Evolutionary conservation across 2,329 filamentous ascomycete genomes (phyloP), one percentile per base, ranked within the genome.

Genomic region (Alternaria infectoria): DNA sequence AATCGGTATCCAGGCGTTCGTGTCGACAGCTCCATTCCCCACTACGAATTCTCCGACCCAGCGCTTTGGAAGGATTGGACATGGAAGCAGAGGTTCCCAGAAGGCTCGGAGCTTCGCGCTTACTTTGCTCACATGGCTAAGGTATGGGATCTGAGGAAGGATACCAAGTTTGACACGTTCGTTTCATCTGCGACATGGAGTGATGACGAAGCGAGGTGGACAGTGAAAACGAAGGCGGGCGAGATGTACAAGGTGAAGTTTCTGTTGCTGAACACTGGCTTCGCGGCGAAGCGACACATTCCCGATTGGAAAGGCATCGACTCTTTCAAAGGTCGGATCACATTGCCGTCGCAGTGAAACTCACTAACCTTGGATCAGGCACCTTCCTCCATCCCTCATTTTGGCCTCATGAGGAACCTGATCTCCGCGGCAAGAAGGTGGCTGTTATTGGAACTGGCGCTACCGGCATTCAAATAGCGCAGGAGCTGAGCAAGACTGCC

Each of bases 371-470:
- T 13, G n/a, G 6, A 5, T 19, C 17, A 54, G 55, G 60, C 12
- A 65, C 50, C 1, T 67, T 89, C 8, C 79, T 87, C 65, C 87
- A 89, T 73, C 85, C 87, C 0, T 86, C 86, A 1, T 84, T 84
- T 72, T 89, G 87, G 87, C 87, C 87, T 3, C 80, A 86, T 10
- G 78, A 85, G 8, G 80, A 84, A 1, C 79, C 88, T 26, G 80
- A 86, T 47, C 81, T 88, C 26, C 79, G 81, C 28, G 83, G 82
- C 55, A 90, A 90, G 71, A 82, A 83, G n/a, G 83, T 86, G 44
- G 88, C 85, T 6, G 82, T 90, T 65, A 86, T 91, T 30, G 89
- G 89, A 6, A 73, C 72, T n/a, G 89, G 88, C 1, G 84, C 88
- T 0, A 86, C 86, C 0, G 88, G 88, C 0, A 85, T 90, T 1